Evolutionary conservation across 2,329 filamentous ascomycete species (phyloP), one percentile per base, ranked within the genome.

Genomic region (Ceratocystis variospora): DNA sequence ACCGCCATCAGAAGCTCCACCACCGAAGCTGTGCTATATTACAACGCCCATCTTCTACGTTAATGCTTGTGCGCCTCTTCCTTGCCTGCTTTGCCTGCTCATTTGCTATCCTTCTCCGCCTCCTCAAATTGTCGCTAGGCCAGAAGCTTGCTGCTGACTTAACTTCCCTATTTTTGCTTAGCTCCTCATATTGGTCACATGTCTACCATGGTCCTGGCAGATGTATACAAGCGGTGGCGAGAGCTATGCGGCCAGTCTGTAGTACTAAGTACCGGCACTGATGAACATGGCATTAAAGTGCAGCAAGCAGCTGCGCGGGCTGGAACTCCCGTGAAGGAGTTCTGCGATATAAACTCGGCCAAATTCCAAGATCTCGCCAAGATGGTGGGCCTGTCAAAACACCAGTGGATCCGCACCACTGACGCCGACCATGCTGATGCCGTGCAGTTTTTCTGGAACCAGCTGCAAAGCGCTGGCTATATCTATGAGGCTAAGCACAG

Each of bases 11-110:
- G 7, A 22, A 31, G 53, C 25, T 15, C 15, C 37, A 17, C 6
- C 12, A 33, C 48, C 15, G 68, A 97, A 97, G 78, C 91, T 93
- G 7, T 96, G 87, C 79, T 99, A 97, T 79, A 81, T 96, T 72
- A 97, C 94, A 4, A 95, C 91, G 7, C 94, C 94, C 1, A 99
- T 99, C 67, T 99, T 97, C 79, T 99, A 99, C 76, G 94, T 99
- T 78, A 99, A 99, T 82, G 90, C 92, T 66, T 86, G 90, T 92
- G 78, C 71, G 66, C 28, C 41, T n/a, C 28, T 19, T 17, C 28
- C 12, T 17, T 46, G 61, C 28, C 10, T 12, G 45, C 46, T 67
- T 5, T n/a, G 46, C 33, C 62, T 1, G n/a, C 12, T 12, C 22
- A 17, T 22, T 15, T 25, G 22, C 25, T 22, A 5, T 55, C 8